A percentile compares a stretch with the other conserved stretches of the same genome.
Evolutionary conservation across 2,329 filamentous ascomycete genomes (phyloP).

Genomic region (Fusarium sp.): DNA sequence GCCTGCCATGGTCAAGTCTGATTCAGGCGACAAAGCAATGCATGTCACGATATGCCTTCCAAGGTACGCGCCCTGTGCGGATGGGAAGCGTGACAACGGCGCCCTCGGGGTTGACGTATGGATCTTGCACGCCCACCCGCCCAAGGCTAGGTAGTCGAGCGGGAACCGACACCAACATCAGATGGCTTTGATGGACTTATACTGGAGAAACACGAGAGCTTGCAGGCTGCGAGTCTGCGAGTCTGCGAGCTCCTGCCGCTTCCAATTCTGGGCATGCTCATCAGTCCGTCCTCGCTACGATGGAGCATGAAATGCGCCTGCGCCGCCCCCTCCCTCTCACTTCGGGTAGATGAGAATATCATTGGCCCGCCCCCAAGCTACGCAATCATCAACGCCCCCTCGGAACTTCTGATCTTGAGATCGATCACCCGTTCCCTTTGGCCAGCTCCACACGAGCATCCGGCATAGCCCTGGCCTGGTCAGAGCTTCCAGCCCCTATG

Average conservation of each 20-base stretch:
- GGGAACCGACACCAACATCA: slow-evolving; percentile 36
- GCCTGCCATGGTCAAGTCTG: slow-evolving; percentile 18
- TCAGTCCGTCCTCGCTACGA: slow-evolving; percentile 25
- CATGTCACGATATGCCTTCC: slow-evolving; percentile 22
- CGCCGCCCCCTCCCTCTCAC: slow-evolving; percentile 37
- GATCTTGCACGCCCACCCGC: slow-evolving; percentile 24
- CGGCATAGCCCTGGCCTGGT: slow-evolving; percentile 27
- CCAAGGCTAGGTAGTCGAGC: slow-evolving; percentile 28
- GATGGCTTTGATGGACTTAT: slow-evolving; percentile 30
- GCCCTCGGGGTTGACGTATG: slow-evolving; percentile 21
- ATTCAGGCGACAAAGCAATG: slow-evolving; percentile 24
- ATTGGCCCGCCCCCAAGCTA: slow-evolving; percentile 43
- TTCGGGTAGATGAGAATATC: slow-evolving; percentile 46
- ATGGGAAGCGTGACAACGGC: slow-evolving; percentile 21
- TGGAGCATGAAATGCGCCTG: slow-evolving; percentile 29
- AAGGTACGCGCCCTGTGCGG: slow-evolving; percentile 9
- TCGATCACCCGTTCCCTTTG: slow-evolving; percentile 32
- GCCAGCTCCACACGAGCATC: slow-evolving; percentile 30
- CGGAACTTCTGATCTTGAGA: slow-evolving; percentile 37
- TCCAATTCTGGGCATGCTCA: slow-evolving; percentile 23
- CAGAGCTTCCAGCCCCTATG: slow-evolving; percentile 23
- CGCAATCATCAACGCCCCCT: slow-evolving; percentile 35
- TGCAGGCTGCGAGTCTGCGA: slow-evolving; percentile 31
- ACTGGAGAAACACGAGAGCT: slow-evolving; percentile 40
- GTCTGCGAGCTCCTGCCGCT: slow-evolving; percentile 28